Evolutionary conservation across 768 basidiomycete species (phyloP).

Genomic region (Cyclocybe cylindracea): DNA sequence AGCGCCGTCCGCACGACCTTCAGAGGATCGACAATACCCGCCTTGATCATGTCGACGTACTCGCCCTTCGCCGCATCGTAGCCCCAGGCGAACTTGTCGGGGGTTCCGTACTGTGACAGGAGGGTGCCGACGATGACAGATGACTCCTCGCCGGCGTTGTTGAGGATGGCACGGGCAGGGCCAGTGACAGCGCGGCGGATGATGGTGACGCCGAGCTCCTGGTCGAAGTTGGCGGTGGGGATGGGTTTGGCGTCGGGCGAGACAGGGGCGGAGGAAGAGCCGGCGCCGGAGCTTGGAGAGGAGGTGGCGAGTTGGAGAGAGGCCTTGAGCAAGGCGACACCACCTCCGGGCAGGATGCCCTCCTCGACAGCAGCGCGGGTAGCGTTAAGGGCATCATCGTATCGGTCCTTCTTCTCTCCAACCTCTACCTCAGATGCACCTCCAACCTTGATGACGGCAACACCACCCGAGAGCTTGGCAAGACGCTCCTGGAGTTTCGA

Average conservation of each 20-base stretch:
- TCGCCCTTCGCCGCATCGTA: conserved; percentile 93
- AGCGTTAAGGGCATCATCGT: conserved; percentile 97
- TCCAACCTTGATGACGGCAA: conserved; percentile 98
- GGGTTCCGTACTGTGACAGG: conserved; percentile 60
- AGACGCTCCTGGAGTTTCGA: conserved; percentile 96
- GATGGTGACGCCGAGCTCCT: conserved; percentile 93
- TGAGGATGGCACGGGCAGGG: conserved; percentile 86
- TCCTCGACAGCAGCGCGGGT: conserved; percentile 98
- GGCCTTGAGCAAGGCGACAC: conserved; percentile 90
- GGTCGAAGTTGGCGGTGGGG: conserved; percentile 90
- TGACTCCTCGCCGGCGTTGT: conserved; percentile 94
- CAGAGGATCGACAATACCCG: conserved; percentile 93
- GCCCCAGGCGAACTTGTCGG: conserved; percentile 83
- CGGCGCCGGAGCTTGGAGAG: conserved; percentile 44
- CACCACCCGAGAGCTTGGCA: conserved; percentile 94
- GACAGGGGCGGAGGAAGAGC: conserved; percentile 49
- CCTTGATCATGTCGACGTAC: conserved; percentile 92
- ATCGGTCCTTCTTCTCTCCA: conserved; percentile 98
- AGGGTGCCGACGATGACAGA: conserved; percentile 92
- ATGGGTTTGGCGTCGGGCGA: conserved; percentile 67
- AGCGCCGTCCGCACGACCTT: conserved; percentile 95
- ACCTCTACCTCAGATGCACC: conserved; percentile 95
- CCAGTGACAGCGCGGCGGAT: conserved; percentile 83
- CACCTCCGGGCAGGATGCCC: conserved; percentile 96
- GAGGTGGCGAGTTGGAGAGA: conserved; percentile 66